phyloP scores from a whole-genome alignment of 768 basidiomycete species.

The Galerina marginata region DNA sequence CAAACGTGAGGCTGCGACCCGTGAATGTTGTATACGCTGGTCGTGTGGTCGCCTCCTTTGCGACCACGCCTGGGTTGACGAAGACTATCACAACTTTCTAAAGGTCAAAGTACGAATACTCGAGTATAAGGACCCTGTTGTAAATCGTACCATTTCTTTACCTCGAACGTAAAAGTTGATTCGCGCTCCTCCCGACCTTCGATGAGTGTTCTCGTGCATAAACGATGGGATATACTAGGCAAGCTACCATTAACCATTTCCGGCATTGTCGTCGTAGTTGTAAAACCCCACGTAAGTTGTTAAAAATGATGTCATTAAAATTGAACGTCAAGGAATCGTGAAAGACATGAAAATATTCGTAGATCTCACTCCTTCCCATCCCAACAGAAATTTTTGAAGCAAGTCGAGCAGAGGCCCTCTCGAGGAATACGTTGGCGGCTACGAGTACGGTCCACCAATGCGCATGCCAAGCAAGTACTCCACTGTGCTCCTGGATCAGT shows the following conservation, averaged over 20 bases:
- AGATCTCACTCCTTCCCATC: conserved; percentile 10
- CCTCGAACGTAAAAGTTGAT: no score
- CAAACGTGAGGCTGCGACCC: conserved; percentile 34
- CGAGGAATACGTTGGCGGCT: neutral
- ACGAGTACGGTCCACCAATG: conserved; percentile 12
- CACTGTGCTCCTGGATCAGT: conserved; percentile 6
- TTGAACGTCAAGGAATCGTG: no score
- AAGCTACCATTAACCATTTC: no score
- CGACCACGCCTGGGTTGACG: conserved; percentile 31
- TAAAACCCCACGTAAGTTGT: no score
- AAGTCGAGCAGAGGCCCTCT: conserved; percentile 2
- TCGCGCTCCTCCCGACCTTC: no score
- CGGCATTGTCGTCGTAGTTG: no score
- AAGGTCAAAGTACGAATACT: neutral
- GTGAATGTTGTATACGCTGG: conserved; percentile 45
- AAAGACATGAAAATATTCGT: no score
- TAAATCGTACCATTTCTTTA: no score
- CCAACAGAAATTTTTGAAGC: conserved; percentile 15
- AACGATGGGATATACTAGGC: no score
- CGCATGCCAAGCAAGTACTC: conserved; percentile 15
- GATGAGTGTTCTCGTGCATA: no score
- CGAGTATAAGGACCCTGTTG: no score
- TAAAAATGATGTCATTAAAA: no score
- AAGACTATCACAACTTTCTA: conserved; percentile 15
- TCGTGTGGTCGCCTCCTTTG: conserved; percentile 37